Evolutionary conservation across 306 rosid species (phyloP), one percentile per base, ranked within the genome.

Genomic region (Cyclanthera cordifolia): DNA sequence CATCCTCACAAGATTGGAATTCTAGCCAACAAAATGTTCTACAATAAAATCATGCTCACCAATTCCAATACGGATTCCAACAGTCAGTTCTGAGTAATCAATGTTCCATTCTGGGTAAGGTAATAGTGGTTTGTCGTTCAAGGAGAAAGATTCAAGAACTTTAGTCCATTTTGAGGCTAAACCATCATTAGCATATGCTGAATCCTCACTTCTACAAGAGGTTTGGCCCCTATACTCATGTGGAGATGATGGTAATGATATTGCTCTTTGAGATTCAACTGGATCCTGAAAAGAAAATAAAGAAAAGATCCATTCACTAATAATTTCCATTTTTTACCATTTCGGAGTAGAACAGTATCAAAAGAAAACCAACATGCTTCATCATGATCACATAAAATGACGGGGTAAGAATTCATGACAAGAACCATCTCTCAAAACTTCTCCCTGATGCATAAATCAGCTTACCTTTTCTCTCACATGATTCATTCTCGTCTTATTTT

Each of bases 41-140:
- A 68, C 11, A 28, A 30, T 27, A 28, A 28, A 49, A 57, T 47
- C 61, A 70, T 77, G 57, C 86, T 80, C 79, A 88, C 99, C 99
- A 58, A 94, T 94, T 60, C 99, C 99, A 53, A 94, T 93, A 51
- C 99, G 99, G 57, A 87, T 90, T 81, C 96, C 97, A 74, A 94
- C 96, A 47, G 83, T 88, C 75, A 94, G 73, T 69, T 94, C 99
- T 28, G 96, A 79, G 88, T 80, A 94, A 81, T 94, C 96, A 68
- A 94, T 85, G 78, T 88, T 83, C 99, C 99, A 94, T 78, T 84
- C 95, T 58, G 84, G 85, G 82, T 86, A 94, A 43, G 95, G 91
- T 68, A 94, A 79, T 12, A 94, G 77, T 66, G 97, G 90, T 73
- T 81, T 88, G 75, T 86, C 82, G 71, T 88, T 75, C 77, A 82